These are phyloP conservation scores for Sicyos edulis DNA, from an alignment of 306 rosid genomes.

Conservation along the genomic window DNA sequence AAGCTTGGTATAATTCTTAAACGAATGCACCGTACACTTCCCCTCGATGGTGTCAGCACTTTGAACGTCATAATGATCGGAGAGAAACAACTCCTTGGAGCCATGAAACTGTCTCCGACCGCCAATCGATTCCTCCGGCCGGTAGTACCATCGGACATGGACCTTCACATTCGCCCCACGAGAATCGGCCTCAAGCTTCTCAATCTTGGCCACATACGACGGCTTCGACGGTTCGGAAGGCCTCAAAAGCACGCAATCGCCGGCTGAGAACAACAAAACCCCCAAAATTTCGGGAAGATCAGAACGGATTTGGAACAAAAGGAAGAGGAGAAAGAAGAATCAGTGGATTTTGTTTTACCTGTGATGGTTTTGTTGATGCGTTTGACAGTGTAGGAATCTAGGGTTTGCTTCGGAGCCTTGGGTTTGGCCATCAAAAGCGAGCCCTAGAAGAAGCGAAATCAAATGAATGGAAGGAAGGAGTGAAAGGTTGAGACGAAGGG, in stretches of 20 bases:
- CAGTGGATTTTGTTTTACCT: slow-evolving; percentile 34
- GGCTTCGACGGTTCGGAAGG: slow-evolving; percentile 74
- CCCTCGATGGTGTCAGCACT: slow-evolving; percentile 88
- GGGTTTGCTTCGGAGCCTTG: slow-evolving; percentile 82
- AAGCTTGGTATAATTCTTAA: slow-evolving; percentile 86
- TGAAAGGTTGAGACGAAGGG: neutral
- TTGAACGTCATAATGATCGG: slow-evolving; percentile 88
- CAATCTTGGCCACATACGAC: slow-evolving; percentile 88
- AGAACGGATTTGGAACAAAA: neutral
- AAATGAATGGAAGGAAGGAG: neutral
- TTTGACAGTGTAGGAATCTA: slow-evolving; percentile 87
- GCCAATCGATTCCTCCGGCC: slow-evolving; percentile 98
- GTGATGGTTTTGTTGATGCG: slow-evolving; percentile 62
- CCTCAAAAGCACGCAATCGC: slow-evolving; percentile 89
- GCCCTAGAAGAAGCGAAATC: slow-evolving; percentile 7
- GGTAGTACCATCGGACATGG: slow-evolving; percentile 86
- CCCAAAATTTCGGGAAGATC: neutral
- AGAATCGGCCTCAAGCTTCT: slow-evolving; percentile 83
- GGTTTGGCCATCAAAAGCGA: slow-evolving; percentile 66
- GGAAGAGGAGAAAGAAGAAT: neutral
- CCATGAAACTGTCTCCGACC: slow-evolving; percentile 99
- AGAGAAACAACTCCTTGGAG: slow-evolving; percentile 85
- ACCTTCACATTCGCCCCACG: slow-evolving; percentile 89
- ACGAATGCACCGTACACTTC: slow-evolving; percentile 87
- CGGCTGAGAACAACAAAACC: slow-evolving; percentile 36